Percentiles rank a stretch among this genome's conserved stretches.
Evolutionary conservation across 768 basidiomycete species (phyloP).

Genomic region (Serendipita sp.): DNA sequence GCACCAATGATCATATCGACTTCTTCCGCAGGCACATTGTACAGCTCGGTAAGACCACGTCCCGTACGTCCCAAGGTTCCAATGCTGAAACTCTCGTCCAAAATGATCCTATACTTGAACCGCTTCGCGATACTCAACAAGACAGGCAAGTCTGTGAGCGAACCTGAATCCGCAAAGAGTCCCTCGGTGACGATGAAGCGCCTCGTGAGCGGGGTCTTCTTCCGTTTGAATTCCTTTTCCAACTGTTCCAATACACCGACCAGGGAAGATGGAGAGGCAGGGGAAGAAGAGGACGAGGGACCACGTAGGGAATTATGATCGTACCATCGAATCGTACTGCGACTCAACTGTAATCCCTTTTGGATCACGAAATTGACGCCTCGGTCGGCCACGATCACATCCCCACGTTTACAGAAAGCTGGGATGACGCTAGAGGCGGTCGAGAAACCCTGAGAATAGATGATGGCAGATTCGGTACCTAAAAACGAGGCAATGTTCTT

Average conservation of each 20-base stretch:
- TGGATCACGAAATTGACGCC: slow-evolving; percentile 91
- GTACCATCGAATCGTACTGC: slow-evolving; percentile 85
- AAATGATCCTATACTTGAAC: slow-evolving; percentile 87
- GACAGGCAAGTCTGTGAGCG: slow-evolving; percentile 81
- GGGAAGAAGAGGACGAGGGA: background rate
- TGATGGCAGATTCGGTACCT: slow-evolving; percentile 72
- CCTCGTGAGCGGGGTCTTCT: slow-evolving; percentile 63
- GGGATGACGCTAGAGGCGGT: slow-evolving; percentile 90
- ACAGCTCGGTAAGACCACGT: slow-evolving; percentile 86
- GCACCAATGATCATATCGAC: slow-evolving; percentile 72
- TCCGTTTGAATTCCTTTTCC: slow-evolving; percentile 80
- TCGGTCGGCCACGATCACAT: slow-evolving; percentile 97
- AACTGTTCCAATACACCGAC: slow-evolving; percentile 73
- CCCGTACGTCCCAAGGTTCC: slow-evolving; percentile 87
- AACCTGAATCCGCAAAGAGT: slow-evolving; percentile 88
- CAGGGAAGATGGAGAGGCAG: slow-evolving; percentile 29
- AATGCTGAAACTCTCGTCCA: slow-evolving; percentile 90
- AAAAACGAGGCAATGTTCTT: slow-evolving; percentile 81
- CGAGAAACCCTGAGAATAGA: slow-evolving; percentile 88
- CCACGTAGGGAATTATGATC: slow-evolving; percentile 82
- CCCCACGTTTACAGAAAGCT: slow-evolving; percentile 93
- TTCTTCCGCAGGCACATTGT: slow-evolving; percentile 76
- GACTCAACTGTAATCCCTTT: slow-evolving; percentile 86
- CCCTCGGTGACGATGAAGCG: slow-evolving; percentile 95
- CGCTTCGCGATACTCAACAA: slow-evolving; percentile 56